Conservation (phyloP, 495 filamentous ascomycete genomes). For the Monascus purpureus region DNA sequence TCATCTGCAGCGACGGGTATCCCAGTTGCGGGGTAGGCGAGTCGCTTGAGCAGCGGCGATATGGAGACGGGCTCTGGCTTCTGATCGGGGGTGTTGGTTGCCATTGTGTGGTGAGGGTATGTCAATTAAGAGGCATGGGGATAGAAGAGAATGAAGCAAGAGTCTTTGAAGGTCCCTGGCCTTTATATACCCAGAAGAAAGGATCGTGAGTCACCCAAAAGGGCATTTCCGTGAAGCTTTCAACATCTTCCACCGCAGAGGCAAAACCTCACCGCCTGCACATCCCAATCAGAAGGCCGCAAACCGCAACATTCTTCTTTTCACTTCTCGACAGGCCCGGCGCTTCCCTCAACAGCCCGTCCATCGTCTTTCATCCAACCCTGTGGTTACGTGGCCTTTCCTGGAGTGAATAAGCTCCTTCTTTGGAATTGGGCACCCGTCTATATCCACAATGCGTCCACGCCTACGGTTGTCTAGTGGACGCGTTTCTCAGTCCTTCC, state of each 20-base stretch:
- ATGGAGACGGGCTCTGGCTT: constrained; percentile 48
- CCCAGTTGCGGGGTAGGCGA: constrained; percentile 52
- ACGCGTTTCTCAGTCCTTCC: constrained; percentile 16
- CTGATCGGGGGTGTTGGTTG: constrained; percentile 7
- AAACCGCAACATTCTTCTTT: not conserved
- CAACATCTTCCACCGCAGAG: too few relatives aligned
- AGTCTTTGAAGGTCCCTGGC: too few relatives aligned
- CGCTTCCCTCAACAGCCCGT: too few relatives aligned
- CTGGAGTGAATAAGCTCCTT: too few relatives aligned
- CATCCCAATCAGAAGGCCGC: not conserved
- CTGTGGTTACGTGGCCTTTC: too few relatives aligned
- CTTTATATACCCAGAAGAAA: too few relatives aligned
- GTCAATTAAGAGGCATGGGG: not conserved
- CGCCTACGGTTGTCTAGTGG: constrained; percentile 24
- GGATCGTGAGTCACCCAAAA: too few relatives aligned
- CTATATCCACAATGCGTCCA: constrained; percentile 27
- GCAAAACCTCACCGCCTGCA: constrained; percentile 17
- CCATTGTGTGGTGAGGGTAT: constrained; percentile 5
- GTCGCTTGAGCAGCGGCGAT: constrained; percentile 61
- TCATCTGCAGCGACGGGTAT: constrained; percentile 53
- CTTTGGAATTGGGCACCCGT: not conserved
- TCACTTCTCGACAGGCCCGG: not conserved
- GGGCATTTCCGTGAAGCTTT: too few relatives aligned
- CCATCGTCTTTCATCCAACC: too few relatives aligned
- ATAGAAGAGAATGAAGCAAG: too few relatives aligned